Percentiles rank a stretch among this genome's conserved stretches.
Conservation (phyloP, 2,329 filamentous ascomycete species). For the Arthroderma sp. region DNA sequence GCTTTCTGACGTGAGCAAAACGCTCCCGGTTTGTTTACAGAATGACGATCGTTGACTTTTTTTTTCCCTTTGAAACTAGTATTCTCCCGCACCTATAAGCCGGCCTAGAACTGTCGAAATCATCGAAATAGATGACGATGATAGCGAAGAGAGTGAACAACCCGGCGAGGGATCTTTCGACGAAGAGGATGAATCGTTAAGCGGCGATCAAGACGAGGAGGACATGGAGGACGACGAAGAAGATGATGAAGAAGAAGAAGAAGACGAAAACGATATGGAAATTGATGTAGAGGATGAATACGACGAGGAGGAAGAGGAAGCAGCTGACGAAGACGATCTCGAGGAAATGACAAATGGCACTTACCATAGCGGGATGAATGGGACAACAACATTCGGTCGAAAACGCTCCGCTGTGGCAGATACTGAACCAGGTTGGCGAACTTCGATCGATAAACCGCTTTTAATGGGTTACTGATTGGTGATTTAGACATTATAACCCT, state of each 20-base stretch:
- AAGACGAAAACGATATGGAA: constrained; percentile 19
- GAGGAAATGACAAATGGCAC: constrained; percentile 2
- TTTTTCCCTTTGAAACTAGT: not conserved
- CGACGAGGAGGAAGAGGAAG: constrained; percentile 1
- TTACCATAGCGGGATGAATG: not conserved
- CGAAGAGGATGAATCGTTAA: constrained; percentile 18
- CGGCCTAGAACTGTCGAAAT: constrained; percentile 21
- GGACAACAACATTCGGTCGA: not conserved
- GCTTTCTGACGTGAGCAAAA: constrained; percentile 8
- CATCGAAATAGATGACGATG: constrained; percentile 27
- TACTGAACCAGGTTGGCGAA: not conserved
- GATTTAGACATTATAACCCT: constrained; percentile 10
- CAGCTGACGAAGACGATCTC: constrained; percentile 3
- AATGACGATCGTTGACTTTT: constrained; percentile 7
- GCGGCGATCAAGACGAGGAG: constrained; percentile 13
- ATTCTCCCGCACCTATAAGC: constrained; percentile 6
- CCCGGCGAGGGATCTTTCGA: constrained; percentile 8
- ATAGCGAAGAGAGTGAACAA: not conserved
- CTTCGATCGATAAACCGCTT: not conserved
- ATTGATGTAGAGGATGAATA: constrained; percentile 13
- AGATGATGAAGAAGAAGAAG: constrained; percentile 14
- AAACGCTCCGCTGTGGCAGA: not conserved
- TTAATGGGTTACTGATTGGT: not conserved
- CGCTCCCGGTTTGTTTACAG: constrained; percentile 5
- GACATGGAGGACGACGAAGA: constrained; percentile 12